These are phyloP conservation scores for Puccinia coronata DNA, from an alignment of 1,284 basidiomycete genomes.

Conservation along the genomic window DNA sequence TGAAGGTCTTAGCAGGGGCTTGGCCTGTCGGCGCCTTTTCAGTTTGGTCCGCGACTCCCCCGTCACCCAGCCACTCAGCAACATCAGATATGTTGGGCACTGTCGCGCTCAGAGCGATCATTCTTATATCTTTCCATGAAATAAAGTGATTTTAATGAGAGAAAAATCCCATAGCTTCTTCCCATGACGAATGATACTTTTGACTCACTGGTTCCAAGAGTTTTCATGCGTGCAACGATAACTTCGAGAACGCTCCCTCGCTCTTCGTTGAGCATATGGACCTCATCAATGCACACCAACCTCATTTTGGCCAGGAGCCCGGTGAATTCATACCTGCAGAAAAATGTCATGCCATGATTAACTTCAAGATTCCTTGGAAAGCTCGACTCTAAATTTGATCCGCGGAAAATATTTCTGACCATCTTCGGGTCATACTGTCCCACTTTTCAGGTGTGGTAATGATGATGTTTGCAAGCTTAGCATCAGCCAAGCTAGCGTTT, in stretches of 20 bases:
- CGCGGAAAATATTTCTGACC: slow-evolving; percentile 61
- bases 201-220: slow-evolving; percentile 63
- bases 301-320: slow-evolving; percentile 53
- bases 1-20: slow-evolving; percentile 55
- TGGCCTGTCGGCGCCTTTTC: slow-evolving; percentile 55
- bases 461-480: slow-evolving; percentile 73
- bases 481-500: slow-evolving; percentile 69
- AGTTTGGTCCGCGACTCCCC: slow-evolving; percentile 42
- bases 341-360: slow-evolving; percentile 53
- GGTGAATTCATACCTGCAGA: slow-evolving; percentile 52
- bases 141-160: slow-evolving; percentile 5
- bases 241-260: slow-evolving; percentile 91
- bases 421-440: slow-evolving; percentile 83
- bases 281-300: slow-evolving; percentile 78
- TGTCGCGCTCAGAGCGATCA: slow-evolving; percentile 87
- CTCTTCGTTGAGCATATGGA: slow-evolving; percentile 85
- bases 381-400: slow-evolving; percentile 55
- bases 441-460: slow-evolving; percentile 79
- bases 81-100: slow-evolving; percentile 90
- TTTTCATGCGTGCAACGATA: slow-evolving; percentile 86
- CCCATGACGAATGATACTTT: neutral
- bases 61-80: slow-evolving; percentile 78
- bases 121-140: slow-evolving; percentile 66
- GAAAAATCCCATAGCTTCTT: slow-evolving; percentile 30
- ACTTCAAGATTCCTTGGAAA: slow-evolving; percentile 61